Evolutionary conservation across 768 basidiomycete genomes (phyloP), one percentile per base, ranked within the genome.

Genomic region (Rhodocollybia butyracea): DNA sequence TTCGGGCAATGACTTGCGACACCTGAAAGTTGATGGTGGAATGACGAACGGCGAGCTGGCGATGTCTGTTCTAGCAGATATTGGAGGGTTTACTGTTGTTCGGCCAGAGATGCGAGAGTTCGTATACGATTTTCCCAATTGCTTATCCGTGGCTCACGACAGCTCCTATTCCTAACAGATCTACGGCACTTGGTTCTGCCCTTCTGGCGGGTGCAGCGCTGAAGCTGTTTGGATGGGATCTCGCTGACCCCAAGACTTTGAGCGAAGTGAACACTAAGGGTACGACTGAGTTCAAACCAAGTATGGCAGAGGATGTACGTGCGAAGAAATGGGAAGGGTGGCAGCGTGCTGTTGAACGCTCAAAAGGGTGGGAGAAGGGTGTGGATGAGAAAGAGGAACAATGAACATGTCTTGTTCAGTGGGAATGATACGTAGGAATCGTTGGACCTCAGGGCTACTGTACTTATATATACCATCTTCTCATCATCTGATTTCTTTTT

Each of bases 41-140:
- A 95, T 97, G 89, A 97, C 94, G 11, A 96, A 95, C 60, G 91
- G 91, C 31, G 92, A 96, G 65, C 70, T 90, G 27, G 90, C 87
- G 55, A 92, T 96, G 94, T 77, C 81, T 63, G 74, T 95, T 45
- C 78, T 95, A 57, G 91, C 91, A 3, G 89, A 97, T 67, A 76
- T 96, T 40, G 93, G 94, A 29, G 96, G 95, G 13, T 95, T 97
- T 72, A 85, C 83, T 27, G 91, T 99, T 59, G 76, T 95, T 56
- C 79, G 97, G 53, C 97, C 96, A 11, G 87, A 92, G 66, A 99
- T 99, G 97, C 77, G 96, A 68, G 97, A 99, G 92, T 91, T 66
- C 59, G 89, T 81, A 7, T 42, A 46, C 11, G 30, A 30, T 54
- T 34, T 22, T 19, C 54, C 24, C 15, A n/a, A 30, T 51, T 51